Conservation (phyloP, 345 rosid genomes). For the Stellera chamaejasme region DNA sequence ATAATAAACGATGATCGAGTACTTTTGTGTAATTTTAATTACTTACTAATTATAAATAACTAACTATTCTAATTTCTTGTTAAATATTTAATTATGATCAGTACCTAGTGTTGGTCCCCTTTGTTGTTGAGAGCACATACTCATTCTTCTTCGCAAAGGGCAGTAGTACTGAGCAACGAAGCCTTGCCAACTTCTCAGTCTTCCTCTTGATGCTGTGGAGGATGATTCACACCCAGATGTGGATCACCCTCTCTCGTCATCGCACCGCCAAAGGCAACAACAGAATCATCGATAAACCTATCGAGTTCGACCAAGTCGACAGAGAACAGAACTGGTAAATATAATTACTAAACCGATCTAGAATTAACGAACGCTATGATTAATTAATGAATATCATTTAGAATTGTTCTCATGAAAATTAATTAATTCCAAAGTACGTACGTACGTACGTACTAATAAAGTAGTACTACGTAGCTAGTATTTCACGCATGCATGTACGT, state of each 20-base stretch:
- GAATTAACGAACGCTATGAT: no score
- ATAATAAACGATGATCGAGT: no score
- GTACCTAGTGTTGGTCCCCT: constrained; percentile 40
- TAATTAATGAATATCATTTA: no score
- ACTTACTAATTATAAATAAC: no score
- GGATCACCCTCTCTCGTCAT: constrained; percentile 52
- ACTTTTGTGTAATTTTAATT: no score
- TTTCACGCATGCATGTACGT: no score
- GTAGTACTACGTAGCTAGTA: no score
- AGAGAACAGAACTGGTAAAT: constrained; percentile 38
- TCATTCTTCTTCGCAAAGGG: constrained; percentile 20
- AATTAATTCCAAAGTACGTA: no score
- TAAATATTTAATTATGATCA: constrained; percentile 1
- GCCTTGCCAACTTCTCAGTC: constrained; percentile 24
- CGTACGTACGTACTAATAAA: no score
- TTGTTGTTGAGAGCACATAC: constrained; percentile 24
- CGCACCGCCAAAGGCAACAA: constrained; percentile 42
- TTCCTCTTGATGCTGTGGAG: constrained; percentile 36
- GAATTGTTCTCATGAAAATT: no score
- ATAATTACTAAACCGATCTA: no score
- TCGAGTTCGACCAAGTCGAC: constrained; percentile 66
- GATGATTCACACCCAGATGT: constrained; percentile 49
- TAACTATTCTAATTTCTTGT: no score
- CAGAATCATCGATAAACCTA: constrained; percentile 47
- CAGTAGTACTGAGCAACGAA: constrained; percentile 23